Percentiles rank a stretch among this genome's conserved stretches.
phyloP scores from a whole-genome alignment of 805 yeast genomes.

The Dipodascopsis uninucleata region DNA sequence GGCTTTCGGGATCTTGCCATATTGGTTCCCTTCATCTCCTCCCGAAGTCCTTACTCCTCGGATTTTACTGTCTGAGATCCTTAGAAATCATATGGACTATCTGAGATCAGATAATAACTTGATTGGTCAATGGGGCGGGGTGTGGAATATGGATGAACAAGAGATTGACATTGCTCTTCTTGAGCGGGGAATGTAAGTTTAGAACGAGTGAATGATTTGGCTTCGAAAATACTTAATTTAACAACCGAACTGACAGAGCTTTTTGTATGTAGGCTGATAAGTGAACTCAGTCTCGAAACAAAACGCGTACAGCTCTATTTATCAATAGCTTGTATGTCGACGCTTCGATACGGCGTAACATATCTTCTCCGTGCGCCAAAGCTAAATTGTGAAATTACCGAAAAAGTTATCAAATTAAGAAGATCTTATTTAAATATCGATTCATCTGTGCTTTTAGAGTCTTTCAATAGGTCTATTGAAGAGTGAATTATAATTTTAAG shows the following conservation, averaged over 20 bases:
- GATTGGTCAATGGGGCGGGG: conserved; percentile 43
- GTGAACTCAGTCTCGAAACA: conserved; percentile 11
- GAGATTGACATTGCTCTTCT: conserved; percentile 46
- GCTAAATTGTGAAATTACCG: too few relatives aligned
- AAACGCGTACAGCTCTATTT: conserved; percentile 15
- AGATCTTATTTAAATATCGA: too few relatives aligned
- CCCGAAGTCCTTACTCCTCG: conserved; percentile 40
- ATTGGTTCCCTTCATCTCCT: conserved; percentile 25
- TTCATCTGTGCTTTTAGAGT: too few relatives aligned
- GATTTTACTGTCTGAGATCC: conserved; percentile 38
- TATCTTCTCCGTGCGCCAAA: too few relatives aligned
- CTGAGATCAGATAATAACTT: conserved; percentile 51
- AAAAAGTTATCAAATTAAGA: too few relatives aligned
- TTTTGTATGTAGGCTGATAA: conserved; percentile 1
- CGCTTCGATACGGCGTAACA: conserved; percentile 6
- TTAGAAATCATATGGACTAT: conserved; percentile 45
- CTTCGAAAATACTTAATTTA: not conserved
- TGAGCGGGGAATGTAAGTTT: conserved; percentile 19
- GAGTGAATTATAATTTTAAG: too few relatives aligned
- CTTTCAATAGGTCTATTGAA: too few relatives aligned
- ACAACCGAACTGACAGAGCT: not conserved
- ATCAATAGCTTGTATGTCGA: conserved; percentile 6
- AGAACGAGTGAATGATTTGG: too few relatives aligned
- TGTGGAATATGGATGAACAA: conserved; percentile 44
- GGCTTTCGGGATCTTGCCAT: conserved; percentile 26